These are phyloP conservation scores for Fusarium marasasianum DNA, from an alignment of 2,329 filamentous ascomycete species.

Conservation along the genomic window DNA sequence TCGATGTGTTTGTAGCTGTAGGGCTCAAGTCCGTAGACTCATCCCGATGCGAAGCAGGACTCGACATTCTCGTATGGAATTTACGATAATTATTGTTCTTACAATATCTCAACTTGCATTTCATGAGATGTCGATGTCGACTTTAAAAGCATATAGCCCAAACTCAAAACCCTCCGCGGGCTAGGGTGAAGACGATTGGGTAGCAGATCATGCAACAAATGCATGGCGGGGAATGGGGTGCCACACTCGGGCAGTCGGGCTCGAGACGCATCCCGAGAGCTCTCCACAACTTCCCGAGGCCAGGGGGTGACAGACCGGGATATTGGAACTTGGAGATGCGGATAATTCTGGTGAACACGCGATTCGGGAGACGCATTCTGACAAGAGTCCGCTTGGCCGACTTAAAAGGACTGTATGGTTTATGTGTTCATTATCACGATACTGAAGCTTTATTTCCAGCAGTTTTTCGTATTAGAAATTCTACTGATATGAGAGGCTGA, in stretches of 20 bases:
- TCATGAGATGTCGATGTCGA: neutral
- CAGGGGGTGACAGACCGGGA: neutral
- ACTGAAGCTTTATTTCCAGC: neutral
- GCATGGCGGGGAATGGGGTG: neutral
- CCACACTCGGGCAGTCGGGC: slow-evolving; percentile 37
- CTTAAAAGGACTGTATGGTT: neutral
- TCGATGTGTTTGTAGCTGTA: slow-evolving; percentile 10
- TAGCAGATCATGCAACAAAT: slow-evolving; percentile 21
- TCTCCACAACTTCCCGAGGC: neutral
- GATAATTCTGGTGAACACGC: neutral
- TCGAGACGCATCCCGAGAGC: slow-evolving; percentile 28
- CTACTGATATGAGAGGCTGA: neutral
- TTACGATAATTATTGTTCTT: neutral
- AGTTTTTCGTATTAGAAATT: neutral
- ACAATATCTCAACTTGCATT: neutral
- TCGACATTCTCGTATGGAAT: slow-evolving; percentile 15
- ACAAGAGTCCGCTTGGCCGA: neutral
- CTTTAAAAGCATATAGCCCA: slow-evolving; percentile 15
- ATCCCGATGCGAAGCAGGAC: slow-evolving; percentile 6
- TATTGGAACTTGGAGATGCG: neutral
- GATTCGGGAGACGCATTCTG: neutral
- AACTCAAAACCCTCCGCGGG: neutral
- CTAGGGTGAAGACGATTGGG: neutral
- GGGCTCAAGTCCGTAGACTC: slow-evolving; percentile 1
- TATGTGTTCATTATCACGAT: neutral